Evolutionary conservation across 2,329 filamentous ascomycete genomes (phyloP).

Genomic region (Fusarium kyushuense): DNA sequence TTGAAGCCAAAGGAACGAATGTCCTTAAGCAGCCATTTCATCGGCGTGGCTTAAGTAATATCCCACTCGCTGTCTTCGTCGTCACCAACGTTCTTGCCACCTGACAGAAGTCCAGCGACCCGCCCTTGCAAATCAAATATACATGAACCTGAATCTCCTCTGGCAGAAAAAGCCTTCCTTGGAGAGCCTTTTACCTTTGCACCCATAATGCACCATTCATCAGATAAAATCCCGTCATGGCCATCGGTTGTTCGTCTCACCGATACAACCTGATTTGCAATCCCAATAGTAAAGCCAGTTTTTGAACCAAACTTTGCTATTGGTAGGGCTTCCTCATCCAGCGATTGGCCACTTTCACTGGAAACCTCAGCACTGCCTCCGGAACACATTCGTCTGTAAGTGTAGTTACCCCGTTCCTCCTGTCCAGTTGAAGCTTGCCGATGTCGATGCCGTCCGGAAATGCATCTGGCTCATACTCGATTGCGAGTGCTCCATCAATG

Average conservation of each 20-base stretch:
- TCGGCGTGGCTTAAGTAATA: constrained; percentile 10
- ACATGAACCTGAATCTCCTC: constrained; percentile 10
- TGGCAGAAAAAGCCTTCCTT: rapidly evolving
- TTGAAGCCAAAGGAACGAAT: constrained; percentile 7
- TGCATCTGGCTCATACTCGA: too few relatives aligned
- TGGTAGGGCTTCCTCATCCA: too few relatives aligned
- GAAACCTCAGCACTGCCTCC: not conserved
- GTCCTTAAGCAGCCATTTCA: constrained; percentile 26
- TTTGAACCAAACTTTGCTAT: constrained; percentile 2
- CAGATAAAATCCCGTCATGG: not conserved
- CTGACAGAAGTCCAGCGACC: not conserved
- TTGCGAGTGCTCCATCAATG: rapidly evolving
- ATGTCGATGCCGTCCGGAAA: too few relatives aligned
- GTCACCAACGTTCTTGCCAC: not conserved
- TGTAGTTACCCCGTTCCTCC: not conserved
- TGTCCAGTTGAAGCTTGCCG: not conserved
- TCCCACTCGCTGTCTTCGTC: not conserved
- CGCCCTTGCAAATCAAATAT: constrained; percentile 4
- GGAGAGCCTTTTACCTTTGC: rapidly evolving
- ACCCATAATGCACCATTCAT: constrained; percentile 23
- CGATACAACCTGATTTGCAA: constrained; percentile 7
- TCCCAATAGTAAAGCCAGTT: not conserved
- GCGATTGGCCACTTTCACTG: rapidly evolving
- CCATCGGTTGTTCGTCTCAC: not conserved
- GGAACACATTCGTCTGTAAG: not conserved